Evolutionary conservation across 768 basidiomycete species (phyloP), one percentile per base, ranked within the genome.

Genomic region (Mycena haematopus): DNA sequence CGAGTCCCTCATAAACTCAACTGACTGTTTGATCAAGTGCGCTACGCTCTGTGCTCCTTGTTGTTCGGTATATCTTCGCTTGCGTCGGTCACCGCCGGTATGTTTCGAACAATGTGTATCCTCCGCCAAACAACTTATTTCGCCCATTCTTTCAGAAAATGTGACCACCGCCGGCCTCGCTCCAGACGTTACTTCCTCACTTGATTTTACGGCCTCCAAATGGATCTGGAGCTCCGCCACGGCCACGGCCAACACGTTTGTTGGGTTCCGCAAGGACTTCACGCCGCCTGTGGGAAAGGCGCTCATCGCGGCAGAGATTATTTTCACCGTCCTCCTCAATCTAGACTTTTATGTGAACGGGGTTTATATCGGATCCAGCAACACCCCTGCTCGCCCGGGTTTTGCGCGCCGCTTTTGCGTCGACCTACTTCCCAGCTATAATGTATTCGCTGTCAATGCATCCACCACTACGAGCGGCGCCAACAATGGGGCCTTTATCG

Each of bases 361-460:
- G n/a, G n/a, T 53, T 60, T 22, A 52, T n/a, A 24, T 60, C 29
- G 58, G 58, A 2, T 19, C 50, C 13, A n/a, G 7, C n/a, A n/a
- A 8, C 40, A 5, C n/a, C 0, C 19, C 40, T 14, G 38, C 58
- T n/a, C n/a, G n/a, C n/a, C 8, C 51, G 19, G 7, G 50, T n/a
- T 44, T 46, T 33, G 58, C 58, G 6, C 50, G 21, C 7, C 50
- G 51, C 15, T 60, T 53, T 40, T 60, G 58, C 58, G 24, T 52
- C 38, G 51, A 60, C 38, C 50, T 60, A n/a, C n/a, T n/a, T n/a
- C n/a, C n/a, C n/a, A n/a, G n/a, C n/a, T n/a, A n/a, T n/a, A n/a
- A n/a, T n/a, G 60, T 62, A 8, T 62, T 62, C n/a, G 60, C 60
- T 1, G 35, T 62, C n/a, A 56, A 62, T 15, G 60, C 52, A 15